Conservation (phyloP, 2,329 filamentous ascomycete genomes). For the Penicillium sp. region DNA sequence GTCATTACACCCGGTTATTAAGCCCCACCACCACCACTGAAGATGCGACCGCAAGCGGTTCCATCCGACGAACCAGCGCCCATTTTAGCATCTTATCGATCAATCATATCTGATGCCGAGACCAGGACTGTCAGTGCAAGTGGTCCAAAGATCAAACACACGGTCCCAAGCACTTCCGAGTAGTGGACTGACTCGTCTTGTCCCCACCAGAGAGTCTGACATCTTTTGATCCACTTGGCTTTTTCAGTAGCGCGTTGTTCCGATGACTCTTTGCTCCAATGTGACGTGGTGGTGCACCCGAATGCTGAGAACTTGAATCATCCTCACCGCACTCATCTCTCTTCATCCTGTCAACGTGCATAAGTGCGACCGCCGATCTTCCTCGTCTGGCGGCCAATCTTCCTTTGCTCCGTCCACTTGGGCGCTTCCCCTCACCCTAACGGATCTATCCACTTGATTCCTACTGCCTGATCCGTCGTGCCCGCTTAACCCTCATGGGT, state of each 20-base stretch:
- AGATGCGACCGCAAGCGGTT: slow-evolving; percentile 3
- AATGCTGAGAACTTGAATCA: slow-evolving; percentile 17
- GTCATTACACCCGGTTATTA: slow-evolving; percentile 1
- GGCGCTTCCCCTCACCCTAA: not conserved
- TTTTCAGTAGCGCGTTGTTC: slow-evolving; percentile 1
- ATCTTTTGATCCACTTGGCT: slow-evolving; percentile 8
- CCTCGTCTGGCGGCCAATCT: too few relatives aligned
- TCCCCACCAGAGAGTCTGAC: slow-evolving; percentile 1
- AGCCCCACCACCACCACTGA: slow-evolving; percentile 4
- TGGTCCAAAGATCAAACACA: too few relatives aligned
- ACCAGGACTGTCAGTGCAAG: too few relatives aligned
- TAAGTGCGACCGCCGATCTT: slow-evolving; percentile 32
- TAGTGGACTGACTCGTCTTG: not conserved
- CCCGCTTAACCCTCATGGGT: slow-evolving; percentile 12
- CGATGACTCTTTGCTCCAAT: not conserved
- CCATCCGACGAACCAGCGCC: slow-evolving; percentile 10
- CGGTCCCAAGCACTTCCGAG: not conserved
- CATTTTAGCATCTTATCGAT: slow-evolving; percentile 20
- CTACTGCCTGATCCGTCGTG: slow-evolving; percentile 7
- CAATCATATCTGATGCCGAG: slow-evolving; percentile 20
- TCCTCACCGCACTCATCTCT: slow-evolving; percentile 10
- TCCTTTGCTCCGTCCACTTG: too few relatives aligned
- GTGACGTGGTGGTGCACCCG: too few relatives aligned
- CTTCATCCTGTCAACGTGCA: slow-evolving; percentile 28
- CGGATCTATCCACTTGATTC: slow-evolving; percentile 18